Base-by-base conservation (phyloP, 306 rosid species). In the Chamaecrista fasciculata region DNA sequence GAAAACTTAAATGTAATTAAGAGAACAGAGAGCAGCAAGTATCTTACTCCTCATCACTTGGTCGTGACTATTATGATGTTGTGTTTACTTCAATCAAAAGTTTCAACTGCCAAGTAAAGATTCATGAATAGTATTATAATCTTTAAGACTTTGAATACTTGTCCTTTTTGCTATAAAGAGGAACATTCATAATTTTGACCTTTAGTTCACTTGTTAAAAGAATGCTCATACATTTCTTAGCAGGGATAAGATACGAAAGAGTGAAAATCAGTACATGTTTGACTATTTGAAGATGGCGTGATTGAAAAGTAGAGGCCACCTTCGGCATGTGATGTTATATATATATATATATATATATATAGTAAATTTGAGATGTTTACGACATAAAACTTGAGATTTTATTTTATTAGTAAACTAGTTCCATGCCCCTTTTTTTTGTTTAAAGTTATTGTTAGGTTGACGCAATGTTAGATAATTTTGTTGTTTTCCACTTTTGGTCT, bases 141-240 rank as follows among this genome's bases (percentile, higher is more conserved):
- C 6, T 31, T n/a, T 23, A 21, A 9, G 8, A 5, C 15, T 48
- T 60, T 52, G 26, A 70, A 18, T 20, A 20, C 23, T 43, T 31
- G 47, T 55, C 19, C 1, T 6, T 77, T 57, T 69, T 62, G n/a
- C 23, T 15, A 43, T 57, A 63, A 64, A 43, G 66, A 61, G 12
- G 28, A 44, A 24, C 43, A 20, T 36, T 48, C 57, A 60, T 40
- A 43, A 72, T 51, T 71, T 48, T 66, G 47, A n/a, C 44, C 29
- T 29, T 60, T 11, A 46, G 60, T 78, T 66, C 51, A 15, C 37
- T 53, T 57, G 23, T 80, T 60, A 60, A 34, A 39, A 50, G 58
- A 11, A 23, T 25, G 28, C n/a, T 66, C 42, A 19, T 42, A 8
- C 44, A 25, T 66, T 64, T 10, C 72, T 51, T 71, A 16, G 60